These are phyloP conservation scores for Pythium plurisporium DNA, from an alignment of 352 stramenopile species.

Conservation along the genomic window DNA sequence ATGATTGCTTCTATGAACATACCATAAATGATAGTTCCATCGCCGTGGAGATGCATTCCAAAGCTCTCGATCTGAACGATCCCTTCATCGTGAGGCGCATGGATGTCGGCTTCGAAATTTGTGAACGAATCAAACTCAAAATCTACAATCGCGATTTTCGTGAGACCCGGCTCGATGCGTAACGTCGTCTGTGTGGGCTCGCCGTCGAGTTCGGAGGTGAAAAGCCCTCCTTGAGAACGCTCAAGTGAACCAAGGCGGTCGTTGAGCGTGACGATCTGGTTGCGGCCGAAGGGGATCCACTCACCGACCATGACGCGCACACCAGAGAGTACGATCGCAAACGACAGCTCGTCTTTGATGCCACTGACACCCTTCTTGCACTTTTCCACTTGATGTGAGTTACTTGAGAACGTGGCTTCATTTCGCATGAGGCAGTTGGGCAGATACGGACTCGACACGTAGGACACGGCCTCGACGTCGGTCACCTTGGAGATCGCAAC, in stretches of 20 bases:
- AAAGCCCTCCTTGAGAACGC: slow-evolving; percentile 91
- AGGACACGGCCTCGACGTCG: slow-evolving; percentile 94
- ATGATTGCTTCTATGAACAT: slow-evolving; percentile 92
- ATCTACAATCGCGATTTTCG: slow-evolving; percentile 92
- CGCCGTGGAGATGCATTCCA: slow-evolving; percentile 76
- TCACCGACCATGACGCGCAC: slow-evolving; percentile 94
- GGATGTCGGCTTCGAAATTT: slow-evolving; percentile 97
- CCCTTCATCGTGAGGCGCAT: slow-evolving; percentile 90
- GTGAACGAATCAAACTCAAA: slow-evolving; percentile 95
- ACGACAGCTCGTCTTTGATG: slow-evolving; percentile 82
- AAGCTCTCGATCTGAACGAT: slow-evolving; percentile 96
- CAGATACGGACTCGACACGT: slow-evolving; percentile 94
- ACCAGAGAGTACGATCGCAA: slow-evolving; percentile 90
- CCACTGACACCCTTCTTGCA: slow-evolving; percentile 93
- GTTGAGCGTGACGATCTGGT: slow-evolving; percentile 95
- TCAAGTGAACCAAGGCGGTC: slow-evolving; percentile 93
- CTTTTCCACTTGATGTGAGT: slow-evolving; percentile 56
- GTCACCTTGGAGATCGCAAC: slow-evolving; percentile 92
- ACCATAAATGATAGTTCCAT: slow-evolving; percentile 69
- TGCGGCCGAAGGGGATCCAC: slow-evolving; percentile 95
- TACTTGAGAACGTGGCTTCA: slow-evolving; percentile 88
- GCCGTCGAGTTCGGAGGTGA: slow-evolving; percentile 90
- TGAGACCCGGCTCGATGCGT: slow-evolving; percentile 85
- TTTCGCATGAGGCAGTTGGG: slow-evolving; percentile 93
- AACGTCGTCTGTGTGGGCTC: slow-evolving; percentile 74